A percentile compares a stretch with the other conserved stretches of the same genome.
These are phyloP conservation scores for Tetrahymena thermophila DNA, from an alignment of 73 alveolate species.

Conservation along the genomic window DNA sequence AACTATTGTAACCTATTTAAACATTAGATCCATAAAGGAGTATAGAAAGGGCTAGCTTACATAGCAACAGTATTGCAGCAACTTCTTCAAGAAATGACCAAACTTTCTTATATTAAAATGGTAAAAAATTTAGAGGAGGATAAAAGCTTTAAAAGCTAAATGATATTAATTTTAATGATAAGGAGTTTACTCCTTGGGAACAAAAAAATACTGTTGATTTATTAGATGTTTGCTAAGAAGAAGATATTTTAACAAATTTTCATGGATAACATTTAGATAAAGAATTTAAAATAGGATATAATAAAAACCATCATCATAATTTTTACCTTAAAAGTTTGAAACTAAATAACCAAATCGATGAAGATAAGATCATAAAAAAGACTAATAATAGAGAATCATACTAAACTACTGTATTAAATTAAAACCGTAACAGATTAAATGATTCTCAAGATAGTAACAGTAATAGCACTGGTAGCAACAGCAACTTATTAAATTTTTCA, in stretches of 20 bases:
- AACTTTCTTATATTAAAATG: not conserved
- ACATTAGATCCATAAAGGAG: not conserved
- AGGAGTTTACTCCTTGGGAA: not conserved
- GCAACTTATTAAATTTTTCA: not conserved
- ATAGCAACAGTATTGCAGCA: not conserved
- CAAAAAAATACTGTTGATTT: not conserved
- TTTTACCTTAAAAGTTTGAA: not conserved
- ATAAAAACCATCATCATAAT: not conserved
- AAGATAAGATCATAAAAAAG: not conserved
- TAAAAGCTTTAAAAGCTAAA: not conserved
- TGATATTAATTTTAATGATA: not conserved
- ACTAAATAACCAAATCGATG: not conserved
- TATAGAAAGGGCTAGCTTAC: not conserved
- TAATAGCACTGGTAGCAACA: not conserved
- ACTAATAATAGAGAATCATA: not conserved
- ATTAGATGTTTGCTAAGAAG: not conserved
- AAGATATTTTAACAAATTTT: not conserved
- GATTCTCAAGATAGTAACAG: not conserved
- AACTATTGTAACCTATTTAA: not conserved
- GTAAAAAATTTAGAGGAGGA: not conserved
- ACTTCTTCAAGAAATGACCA: not conserved
- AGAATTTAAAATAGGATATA: not conserved
- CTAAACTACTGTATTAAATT: not conserved
- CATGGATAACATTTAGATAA: not conserved
- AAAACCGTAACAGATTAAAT: not conserved